These are phyloP conservation scores for Gryganskiella cystojenkinii DNA, from an alignment of 192 early-diverging fungal genomes.

Conservation along the genomic window DNA sequence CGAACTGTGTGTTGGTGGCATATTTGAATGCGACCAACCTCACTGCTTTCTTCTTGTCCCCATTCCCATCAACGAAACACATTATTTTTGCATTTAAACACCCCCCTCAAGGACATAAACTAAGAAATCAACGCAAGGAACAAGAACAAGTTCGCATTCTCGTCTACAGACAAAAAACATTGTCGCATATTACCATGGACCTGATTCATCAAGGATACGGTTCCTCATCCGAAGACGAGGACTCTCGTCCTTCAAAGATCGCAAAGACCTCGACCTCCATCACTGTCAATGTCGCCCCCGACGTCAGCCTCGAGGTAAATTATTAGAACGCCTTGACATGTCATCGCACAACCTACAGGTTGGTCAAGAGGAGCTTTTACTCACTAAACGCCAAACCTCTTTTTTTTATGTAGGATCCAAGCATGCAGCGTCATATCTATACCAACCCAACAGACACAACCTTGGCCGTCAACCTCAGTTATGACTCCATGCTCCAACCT, in stretches of 20 bases:
- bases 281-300: slow-evolving; percentile 60
- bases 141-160: too few relatives aligned
- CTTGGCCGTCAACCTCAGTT: slow-evolving; percentile 66
- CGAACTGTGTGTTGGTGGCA: neutral
- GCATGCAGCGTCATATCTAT: slow-evolving; percentile 53
- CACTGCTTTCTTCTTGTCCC: too few relatives aligned
- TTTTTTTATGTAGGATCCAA: slow-evolving; percentile 50
- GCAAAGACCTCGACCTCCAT: slow-evolving; percentile 14
- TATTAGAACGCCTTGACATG: neutral
- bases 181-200: slow-evolving; percentile 31
- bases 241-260: slow-evolving; percentile 32
- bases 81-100: too few relatives aligned
- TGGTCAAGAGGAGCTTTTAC: neutral
- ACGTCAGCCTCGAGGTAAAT: slow-evolving; percentile 63
- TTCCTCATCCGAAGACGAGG: slow-evolving; percentile 47
- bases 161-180: neutral
- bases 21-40: too few relatives aligned
- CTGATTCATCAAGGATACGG: slow-evolving; percentile 50
- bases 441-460: slow-evolving; percentile 67
- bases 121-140: too few relatives aligned
- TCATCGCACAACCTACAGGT: neutral
- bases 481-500: slow-evolving; percentile 65
- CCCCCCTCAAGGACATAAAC: too few relatives aligned
- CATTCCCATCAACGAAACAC: too few relatives aligned
- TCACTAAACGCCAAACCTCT: neutral